Evolutionary conservation across 2,329 filamentous ascomycete genomes (phyloP).

Genomic region (Aschersonia sp.): DNA sequence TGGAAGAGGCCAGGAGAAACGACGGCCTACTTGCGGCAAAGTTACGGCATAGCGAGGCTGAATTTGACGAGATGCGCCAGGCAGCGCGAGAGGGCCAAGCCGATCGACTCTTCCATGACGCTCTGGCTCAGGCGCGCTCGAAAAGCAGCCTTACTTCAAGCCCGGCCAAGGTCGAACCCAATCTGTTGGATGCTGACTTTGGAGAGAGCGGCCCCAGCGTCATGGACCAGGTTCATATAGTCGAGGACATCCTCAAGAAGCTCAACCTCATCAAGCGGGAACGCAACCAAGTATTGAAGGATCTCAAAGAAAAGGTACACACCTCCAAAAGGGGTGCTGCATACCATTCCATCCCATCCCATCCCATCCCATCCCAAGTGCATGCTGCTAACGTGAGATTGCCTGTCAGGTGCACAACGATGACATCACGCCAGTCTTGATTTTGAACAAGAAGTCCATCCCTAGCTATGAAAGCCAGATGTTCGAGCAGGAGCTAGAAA

Average conservation of each 20-base stretch:
- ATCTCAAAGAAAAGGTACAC: constrained; percentile 88
- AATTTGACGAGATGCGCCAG: constrained; percentile 90
- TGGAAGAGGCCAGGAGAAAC: constrained; percentile 79
- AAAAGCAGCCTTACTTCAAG: constrained; percentile 47
- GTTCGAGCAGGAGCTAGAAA: constrained; percentile 94
- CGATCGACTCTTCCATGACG: constrained; percentile 77
- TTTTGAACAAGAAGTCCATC: constrained; percentile 95
- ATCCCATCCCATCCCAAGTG: background rate
- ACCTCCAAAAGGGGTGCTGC: background rate
- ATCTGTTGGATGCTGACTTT: constrained; percentile 84
- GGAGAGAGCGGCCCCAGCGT: constrained; percentile 69
- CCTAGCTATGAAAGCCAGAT: constrained; percentile 82
- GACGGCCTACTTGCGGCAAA: constrained; percentile 75
- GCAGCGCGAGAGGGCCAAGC: constrained; percentile 79
- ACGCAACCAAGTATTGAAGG: constrained; percentile 80
- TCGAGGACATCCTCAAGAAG: constrained; percentile 85
- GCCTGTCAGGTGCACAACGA: constrained; percentile 68
- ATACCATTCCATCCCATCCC: too few species aligned
- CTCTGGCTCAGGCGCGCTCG: constrained; percentile 63
- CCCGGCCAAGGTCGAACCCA: constrained; percentile 52
- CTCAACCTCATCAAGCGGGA: constrained; percentile 87
- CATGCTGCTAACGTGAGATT: background rate
- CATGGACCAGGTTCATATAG: constrained; percentile 72
- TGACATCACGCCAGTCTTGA: constrained; percentile 93
- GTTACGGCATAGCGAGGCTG: constrained; percentile 68